phyloP scores from a whole-genome alignment of 208 protist species.

The Acanthamoeba royreba region DNA sequence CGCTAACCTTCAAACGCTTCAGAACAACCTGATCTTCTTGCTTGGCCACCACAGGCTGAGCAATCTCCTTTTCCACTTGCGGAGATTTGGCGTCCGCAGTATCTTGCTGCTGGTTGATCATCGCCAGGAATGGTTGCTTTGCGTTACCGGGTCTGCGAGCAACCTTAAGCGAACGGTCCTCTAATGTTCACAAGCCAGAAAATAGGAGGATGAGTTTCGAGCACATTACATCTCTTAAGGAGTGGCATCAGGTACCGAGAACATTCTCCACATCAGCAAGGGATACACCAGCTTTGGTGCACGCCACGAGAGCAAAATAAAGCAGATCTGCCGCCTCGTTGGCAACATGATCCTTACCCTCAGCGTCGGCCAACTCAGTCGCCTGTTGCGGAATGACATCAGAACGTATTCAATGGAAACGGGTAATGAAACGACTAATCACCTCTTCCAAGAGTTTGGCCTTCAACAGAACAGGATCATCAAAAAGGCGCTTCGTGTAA shows the following conservation, averaged over 20 bases:
- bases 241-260: too few species aligned
- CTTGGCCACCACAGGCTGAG: background rate
- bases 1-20: background rate
- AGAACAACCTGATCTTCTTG: background rate
- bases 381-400: too few species aligned
- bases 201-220: too few species aligned
- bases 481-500: conserved; percentile 76
- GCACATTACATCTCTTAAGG: too few species aligned
- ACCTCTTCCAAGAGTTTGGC: conserved; percentile 77
- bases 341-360: conserved; percentile 38
- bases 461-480: conserved; percentile 61
- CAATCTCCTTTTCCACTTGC: background rate
- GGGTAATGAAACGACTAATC: too few species aligned
- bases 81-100: too few species aligned
- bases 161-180: conserved; percentile 58
- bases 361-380: background rate
- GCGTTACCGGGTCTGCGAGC: conserved; percentile 64
- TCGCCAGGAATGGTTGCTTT: conserved; percentile 51
- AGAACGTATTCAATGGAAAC: too few species aligned
- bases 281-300: conserved; percentile 53
- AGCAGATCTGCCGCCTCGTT: conserved; percentile 77
- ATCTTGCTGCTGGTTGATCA: background rate
- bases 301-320: conserved; percentile 72
- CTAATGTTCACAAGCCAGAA: background rate
- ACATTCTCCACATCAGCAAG: conserved; percentile 66